Evolutionary conservation across 352 stramenopile species (phyloP).

Genomic region (Phytophthora pini): DNA sequence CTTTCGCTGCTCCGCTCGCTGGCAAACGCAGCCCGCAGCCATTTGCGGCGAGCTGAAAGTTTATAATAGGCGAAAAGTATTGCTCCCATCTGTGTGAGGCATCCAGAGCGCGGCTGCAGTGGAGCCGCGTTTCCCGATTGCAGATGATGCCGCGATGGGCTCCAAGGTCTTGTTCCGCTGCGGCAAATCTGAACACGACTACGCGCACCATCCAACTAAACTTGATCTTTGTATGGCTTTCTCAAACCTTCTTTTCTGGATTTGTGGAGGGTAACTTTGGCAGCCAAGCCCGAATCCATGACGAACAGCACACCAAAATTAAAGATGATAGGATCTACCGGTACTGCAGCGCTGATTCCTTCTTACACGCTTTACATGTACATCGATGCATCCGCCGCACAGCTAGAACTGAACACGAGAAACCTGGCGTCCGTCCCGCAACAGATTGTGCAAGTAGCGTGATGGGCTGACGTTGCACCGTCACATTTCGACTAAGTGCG

Average conservation of each 20-base stretch:
- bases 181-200: slow-evolving; percentile 5
- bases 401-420: neutral
- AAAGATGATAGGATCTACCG: too few species aligned
- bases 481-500: slow-evolving; percentile 35
- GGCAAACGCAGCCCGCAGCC: slow-evolving; percentile 16
- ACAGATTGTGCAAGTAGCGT: slow-evolving; percentile 9
- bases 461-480: slow-evolving; percentile 15
- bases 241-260: too few species aligned
- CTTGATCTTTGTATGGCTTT: too few species aligned
- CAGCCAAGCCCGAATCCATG: too few species aligned
- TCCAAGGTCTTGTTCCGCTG: slow-evolving; percentile 12
- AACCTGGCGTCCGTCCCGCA: slow-evolving; percentile 8
- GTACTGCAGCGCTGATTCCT: neutral
- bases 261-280: too few species aligned
- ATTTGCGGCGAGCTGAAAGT: neutral
- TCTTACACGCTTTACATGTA: neutral
- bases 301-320: too few species aligned
- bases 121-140: slow-evolving; percentile 27
- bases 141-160: slow-evolving; percentile 27
- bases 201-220: neutral
- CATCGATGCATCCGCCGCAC: neutral
- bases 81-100: slow-evolving; percentile 28
- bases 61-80: slow-evolving; percentile 13
- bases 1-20: neutral
- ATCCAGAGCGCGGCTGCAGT: slow-evolving; percentile 20